Conservation (phyloP, 805 yeast genomes). For the Spathaspora sp. region DNA sequence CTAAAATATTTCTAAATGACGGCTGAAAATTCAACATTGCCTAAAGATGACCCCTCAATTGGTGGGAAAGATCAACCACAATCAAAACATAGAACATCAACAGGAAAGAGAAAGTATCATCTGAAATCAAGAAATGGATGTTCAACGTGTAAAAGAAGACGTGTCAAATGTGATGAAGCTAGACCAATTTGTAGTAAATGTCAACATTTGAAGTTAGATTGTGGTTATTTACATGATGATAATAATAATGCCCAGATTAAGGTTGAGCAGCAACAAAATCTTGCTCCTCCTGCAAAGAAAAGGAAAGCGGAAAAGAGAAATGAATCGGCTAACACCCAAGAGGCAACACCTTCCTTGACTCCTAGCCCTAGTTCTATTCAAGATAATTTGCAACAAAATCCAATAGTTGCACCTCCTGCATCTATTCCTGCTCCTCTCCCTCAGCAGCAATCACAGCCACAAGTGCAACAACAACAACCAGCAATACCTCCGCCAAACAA, state of each 20-base stretch:
- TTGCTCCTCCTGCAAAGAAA: background rate
- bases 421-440: background rate
- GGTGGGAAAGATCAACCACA: background rate
- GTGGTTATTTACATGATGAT: slow-evolving; percentile 50
- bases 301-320: background rate
- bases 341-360: slow-evolving; percentile 14
- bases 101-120: slow-evolving; percentile 83
- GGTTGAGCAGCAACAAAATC: background rate
- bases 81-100: slow-evolving; percentile 22
- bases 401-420: background rate
- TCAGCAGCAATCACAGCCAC: background rate
- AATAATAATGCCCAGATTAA: background rate
- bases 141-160: slow-evolving; percentile 78
- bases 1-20: background rate
- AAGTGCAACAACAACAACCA: background rate
- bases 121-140: slow-evolving; percentile 88
- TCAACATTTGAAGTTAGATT: slow-evolving; percentile 69
- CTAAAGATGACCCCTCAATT: background rate
- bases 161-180: slow-evolving; percentile 90
- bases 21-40: background rate
- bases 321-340: slow-evolving; percentile 10
- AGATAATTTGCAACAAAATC: background rate
- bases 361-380: slow-evolving; percentile 10
- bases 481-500: background rate
- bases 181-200: slow-evolving; percentile 82